Evolutionary conservation across 2,329 filamentous ascomycete genomes (phyloP).

Genomic region (Sarocladium strictum): DNA sequence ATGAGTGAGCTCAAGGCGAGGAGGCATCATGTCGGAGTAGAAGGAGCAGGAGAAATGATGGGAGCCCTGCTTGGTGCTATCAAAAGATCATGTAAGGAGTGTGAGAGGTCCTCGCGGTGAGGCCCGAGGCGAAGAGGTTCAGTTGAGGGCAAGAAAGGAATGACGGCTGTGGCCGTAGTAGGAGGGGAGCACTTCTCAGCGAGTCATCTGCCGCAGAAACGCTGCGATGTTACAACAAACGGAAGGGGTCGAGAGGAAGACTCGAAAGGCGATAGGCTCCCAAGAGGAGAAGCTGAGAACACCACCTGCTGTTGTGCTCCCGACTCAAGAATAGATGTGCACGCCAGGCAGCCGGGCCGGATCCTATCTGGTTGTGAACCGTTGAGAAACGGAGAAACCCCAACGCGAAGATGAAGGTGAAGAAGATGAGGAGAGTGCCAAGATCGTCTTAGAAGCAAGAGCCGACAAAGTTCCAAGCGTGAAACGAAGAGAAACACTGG

Average conservation of each 20-base stretch:
- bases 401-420: too few species aligned
- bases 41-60: neutral
- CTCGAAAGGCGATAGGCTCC: neutral
- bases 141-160: slow-evolving; percentile 11
- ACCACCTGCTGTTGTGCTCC: neutral
- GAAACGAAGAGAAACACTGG: slow-evolving; percentile 6
- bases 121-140: slow-evolving; percentile 13
- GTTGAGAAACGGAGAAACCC: too few species aligned
- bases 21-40: slow-evolving; percentile 32
- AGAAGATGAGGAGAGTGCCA: neutral
- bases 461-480: neutral
- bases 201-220: neutral
- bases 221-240: neutral
- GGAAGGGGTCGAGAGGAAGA: neutral
- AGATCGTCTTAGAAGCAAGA: neutral
- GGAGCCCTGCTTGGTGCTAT: too few species aligned
- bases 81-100: neutral
- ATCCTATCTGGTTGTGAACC: neutral
- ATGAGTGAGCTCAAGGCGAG: slow-evolving; percentile 39
- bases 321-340: neutral
- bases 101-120: slow-evolving; percentile 5
- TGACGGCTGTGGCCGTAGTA: neutral
- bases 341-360: neutral
- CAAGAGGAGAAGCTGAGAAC: neutral
- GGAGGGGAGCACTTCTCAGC: neutral